Base-by-base conservation (phyloP, 2,329 filamentous ascomycete genomes). In the Furcasterigmium sp. region DNA sequence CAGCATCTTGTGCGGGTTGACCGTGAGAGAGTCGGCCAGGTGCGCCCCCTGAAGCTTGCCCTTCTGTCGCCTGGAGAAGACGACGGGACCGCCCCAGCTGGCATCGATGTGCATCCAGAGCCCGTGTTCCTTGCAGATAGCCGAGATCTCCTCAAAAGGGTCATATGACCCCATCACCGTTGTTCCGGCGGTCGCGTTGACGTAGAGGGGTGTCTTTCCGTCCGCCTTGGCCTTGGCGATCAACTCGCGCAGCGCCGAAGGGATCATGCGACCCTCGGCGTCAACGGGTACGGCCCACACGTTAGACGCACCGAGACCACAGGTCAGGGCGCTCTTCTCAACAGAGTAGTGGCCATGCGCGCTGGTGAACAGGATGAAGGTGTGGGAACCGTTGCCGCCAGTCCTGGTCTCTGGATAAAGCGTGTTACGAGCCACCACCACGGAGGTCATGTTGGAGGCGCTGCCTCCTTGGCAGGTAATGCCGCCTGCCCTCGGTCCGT, bases 1-100 rank as follows among this genome's bases (percentile, higher is more conserved):
- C 59, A 97, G 78, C 93, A 97, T 97, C 69, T 97, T 97, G 69
- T 98, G 93, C 45, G 93, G 91, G 63, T 95, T 97, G 43, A 95
- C 78, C 2, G 90, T 88, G 30, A 97, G 71, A 13, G 82, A 88
- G 63, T 96, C 78, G 9, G 91, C 93, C 32, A 84, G 73, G 36
- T 90, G 75, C 3, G 77, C 71, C 13, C 91, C 91, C 1, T 69
- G 62, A 9, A 97, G 68, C 58, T 89, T 87, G 49, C 60, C 57
- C 37, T 68, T 69, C 35, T 86, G 83, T 45, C 67, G 67, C n/a
- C 72, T 55, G 1, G 82, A 86, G 66, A 97, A 96, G 51, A 87
- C 75, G 46, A 87, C 88, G 1, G 84, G 77, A 1, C 90, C 91
- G 51, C 93, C 93, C 91, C 91, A 97, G 39, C 82, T 87, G 26